A percentile compares a stretch with the other conserved stretches of the same genome.
Conservation (phyloP, 2,329 filamentous ascomycete species). For the Pestalotiopsis sp. region DNA sequence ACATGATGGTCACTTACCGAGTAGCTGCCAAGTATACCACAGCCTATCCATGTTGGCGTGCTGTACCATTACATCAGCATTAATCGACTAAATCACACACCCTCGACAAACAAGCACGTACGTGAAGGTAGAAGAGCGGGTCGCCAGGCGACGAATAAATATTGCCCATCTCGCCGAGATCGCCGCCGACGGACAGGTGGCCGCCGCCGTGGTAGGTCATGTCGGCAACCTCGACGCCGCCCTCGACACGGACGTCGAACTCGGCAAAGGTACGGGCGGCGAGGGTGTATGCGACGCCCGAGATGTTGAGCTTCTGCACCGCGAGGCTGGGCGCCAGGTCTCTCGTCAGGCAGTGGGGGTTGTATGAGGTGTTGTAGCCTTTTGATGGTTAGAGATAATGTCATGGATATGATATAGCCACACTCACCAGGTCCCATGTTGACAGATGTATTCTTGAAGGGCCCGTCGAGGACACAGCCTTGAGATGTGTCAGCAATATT, state of each 20-base stretch:
- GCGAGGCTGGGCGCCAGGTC: conserved; percentile 28
- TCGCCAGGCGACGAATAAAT: conserved; percentile 22
- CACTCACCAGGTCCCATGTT: conserved; percentile 27
- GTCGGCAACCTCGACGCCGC: not conserved
- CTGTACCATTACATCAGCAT: conserved; percentile 17
- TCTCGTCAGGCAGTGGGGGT: conserved; percentile 32
- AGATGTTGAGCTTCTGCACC: conserved; percentile 15
- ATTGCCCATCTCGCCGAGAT: conserved; percentile 5
- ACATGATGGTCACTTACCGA: conserved; percentile 8
- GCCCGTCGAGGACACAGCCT: conserved; percentile 29
- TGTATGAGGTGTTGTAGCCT: conserved; percentile 23
- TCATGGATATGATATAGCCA: no score
- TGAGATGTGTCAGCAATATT: conserved; percentile 13
- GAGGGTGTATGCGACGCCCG: conserved; percentile 16
- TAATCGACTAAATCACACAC: no score
- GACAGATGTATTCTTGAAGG: conserved; percentile 27
- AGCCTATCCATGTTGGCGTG: conserved; percentile 25
- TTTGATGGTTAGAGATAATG: not conserved
- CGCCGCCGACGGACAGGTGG: conserved; percentile 3
- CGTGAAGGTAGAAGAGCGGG: conserved; percentile 32
- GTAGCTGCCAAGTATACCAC: conserved; percentile 32
- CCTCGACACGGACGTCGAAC: conserved; percentile 29
- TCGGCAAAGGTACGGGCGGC: conserved; percentile 23
- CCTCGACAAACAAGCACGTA: not conserved
- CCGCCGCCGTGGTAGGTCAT: conserved; percentile 6